Evolutionary conservation across 352 stramenopile genomes (phyloP), one percentile per base, ranked within the genome.

Genomic region (Phytopythium litorale): DNA sequence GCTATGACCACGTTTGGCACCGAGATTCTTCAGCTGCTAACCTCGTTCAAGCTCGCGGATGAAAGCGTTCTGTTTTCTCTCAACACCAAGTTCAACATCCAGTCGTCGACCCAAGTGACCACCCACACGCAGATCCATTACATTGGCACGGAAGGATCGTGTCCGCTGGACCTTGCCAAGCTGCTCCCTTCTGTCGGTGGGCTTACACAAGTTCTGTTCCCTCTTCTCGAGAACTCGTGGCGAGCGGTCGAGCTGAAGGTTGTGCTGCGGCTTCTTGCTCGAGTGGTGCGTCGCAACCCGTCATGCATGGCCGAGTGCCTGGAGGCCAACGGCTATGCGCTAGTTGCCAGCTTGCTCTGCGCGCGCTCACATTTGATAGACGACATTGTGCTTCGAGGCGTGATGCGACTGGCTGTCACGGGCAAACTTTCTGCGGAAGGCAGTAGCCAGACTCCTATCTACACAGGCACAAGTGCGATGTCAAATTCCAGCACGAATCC

Each of bases 111-210:
- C 18, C 61, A 64, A 58, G 28, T 67, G 7, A 51, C 68, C 42
- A 19, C 60, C 21, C 58, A 71, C 59, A 76, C 67, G 3, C 72
- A 88, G 40, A 62, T 87, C 1, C 77, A 91, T 33, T 87, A 75
- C 21, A 68, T 91, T 8, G 83, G 85, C 13, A 89, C 76, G 2
- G 72, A 76, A 30, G 59, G 49, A 15, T 82, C 68, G 2, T 65
- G 38, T 25, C 75, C 72, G 3, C 58, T 94, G 3, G 71, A 94
- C 63, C 65, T 94, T 12, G 67, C 79, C 8, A 79, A 78, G 64
- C 67, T 79, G 3, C 49, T 91, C 5, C 83, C 81, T 56, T 88
- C 72, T 1, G 67, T 94, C 19, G 85, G 85, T 35, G 82, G 83
- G 1, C 65, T 91, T 18, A 62, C 60, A 0, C 74, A 88, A 30